A percentile compares a stretch with the other conserved stretches of the same genome.
phyloP scores from a whole-genome alignment of 441 rosid genomes.

The Adansonia madagascariensis region DNA sequence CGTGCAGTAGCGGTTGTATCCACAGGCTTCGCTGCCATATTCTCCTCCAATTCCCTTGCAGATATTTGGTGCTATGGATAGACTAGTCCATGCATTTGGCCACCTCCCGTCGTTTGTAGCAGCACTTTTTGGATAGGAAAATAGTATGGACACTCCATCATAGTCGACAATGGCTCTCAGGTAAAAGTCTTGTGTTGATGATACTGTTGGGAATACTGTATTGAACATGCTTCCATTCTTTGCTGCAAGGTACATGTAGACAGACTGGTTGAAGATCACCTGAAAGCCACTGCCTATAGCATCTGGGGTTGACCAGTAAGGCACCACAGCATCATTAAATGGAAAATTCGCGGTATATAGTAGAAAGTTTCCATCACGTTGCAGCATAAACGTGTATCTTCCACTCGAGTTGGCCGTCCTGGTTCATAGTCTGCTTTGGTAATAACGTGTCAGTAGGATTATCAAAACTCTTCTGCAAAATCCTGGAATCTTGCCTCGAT shows the following conservation, averaged over 20 bases:
- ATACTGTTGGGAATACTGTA: background rate
- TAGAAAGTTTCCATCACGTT: conserved; percentile 40
- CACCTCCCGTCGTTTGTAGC: conserved; percentile 7
- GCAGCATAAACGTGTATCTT: conserved; percentile 33
- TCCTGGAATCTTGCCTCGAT: conserved; percentile 12
- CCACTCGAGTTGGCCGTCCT: conserved; percentile 32
- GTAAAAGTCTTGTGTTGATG: conserved; percentile 24
- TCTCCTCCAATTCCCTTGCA: conserved; percentile 15
- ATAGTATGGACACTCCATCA: conserved; percentile 42
- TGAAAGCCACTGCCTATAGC: conserved; percentile 18
- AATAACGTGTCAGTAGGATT: conserved; percentile 30
- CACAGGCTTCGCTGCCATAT: conserved; percentile 46
- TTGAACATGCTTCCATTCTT: conserved; percentile 27
- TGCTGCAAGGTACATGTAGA: conserved; percentile 32
- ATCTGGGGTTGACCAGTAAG: conserved; percentile 31
- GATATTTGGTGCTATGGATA: conserved; percentile 29
- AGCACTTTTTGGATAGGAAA: conserved; percentile 32
- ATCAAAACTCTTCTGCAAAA: conserved; percentile 32
- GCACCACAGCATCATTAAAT: background rate
- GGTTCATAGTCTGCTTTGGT: conserved; percentile 25
- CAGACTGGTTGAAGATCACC: conserved; percentile 38
- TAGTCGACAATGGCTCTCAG: conserved; percentile 38
- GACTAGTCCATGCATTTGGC: conserved; percentile 20
- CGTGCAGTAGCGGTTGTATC: conserved; percentile 51
- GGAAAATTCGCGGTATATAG: conserved; percentile 32